Base-by-base conservation (phyloP, 352 stramenopile genomes). In the Globisporangium nodosum region DNA sequence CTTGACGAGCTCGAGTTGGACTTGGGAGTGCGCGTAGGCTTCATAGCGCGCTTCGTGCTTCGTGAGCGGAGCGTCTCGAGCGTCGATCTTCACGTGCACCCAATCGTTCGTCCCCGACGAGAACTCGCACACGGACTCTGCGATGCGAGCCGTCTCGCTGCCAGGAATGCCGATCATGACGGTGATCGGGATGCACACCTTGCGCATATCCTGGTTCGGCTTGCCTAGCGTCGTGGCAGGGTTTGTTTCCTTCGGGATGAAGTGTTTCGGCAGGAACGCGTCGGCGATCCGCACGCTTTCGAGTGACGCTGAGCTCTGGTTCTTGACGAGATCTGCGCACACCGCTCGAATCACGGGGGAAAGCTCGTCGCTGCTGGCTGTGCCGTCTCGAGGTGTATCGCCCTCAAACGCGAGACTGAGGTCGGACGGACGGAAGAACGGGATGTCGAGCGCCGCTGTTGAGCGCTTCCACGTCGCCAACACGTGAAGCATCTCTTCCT, bases 111-210 rank as follows among this genome's bases (percentile, higher is more conserved):
- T 66, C 3, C 55, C 53, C 0, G 70, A 73, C 11, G 81, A 76
- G 50, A 92, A 69, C 16, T 75, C 67, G 57, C 73, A 81, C 47
- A 90, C 54, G 2, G 64, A 75, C 12, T 65, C 9, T 1, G 71
- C 60, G 51, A 90, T 77, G 11, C 46, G 47, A 5, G 55, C 21
- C 0, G 64, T 70, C 3, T 72, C 70, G 63, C 82, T 92, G 46
- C 82, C 80, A n/a, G 82, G 82, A 13, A 92, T 72, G 0, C 82
- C 82, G 6, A 92, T 5, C 47, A 87, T 67, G 12, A 85, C 52
- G 1, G 80, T 88, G 55, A 92, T 56, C 1, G 82, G 76, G 1
- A 90, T 56, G 16, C 65, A 67, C 1, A 76, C 52, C 57, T 72
- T 78, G 18, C 40, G 64, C 8, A 62, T 21, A 27, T 78, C 65